These are phyloP conservation scores for Ochromonas danica DNA, from an alignment of 108 stramenopile genomes.

Conservation along the genomic window DNA sequence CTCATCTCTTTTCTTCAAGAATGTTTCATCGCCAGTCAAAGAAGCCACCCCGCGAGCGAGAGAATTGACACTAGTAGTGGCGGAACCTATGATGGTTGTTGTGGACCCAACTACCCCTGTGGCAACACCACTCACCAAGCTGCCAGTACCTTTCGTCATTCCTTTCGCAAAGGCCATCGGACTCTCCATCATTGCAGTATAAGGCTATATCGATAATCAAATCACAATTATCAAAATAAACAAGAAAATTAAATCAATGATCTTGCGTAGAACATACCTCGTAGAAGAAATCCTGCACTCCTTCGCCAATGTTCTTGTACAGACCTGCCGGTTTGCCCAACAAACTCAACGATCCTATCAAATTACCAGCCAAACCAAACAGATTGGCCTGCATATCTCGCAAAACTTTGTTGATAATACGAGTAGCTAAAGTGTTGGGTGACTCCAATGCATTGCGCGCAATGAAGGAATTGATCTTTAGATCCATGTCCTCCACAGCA, in stretches of 20 bases:
- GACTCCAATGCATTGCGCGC: conserved; percentile 12
- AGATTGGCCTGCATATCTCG: conserved; percentile 16
- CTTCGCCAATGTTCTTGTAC: conserved; percentile 8
- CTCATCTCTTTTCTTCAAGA: not conserved
- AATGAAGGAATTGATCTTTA: conserved; percentile 27
- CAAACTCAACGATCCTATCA: conserved; percentile 28
- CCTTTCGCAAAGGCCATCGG: conserved; percentile 20
- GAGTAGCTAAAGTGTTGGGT: not conserved
- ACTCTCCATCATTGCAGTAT: conserved; percentile 19
- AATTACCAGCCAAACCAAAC: not conserved
- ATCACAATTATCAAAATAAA: not conserved
- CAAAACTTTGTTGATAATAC: not conserved
- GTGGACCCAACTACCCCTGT: conserved; percentile 15
- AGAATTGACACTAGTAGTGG: not conserved
- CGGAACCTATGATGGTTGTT: conserved; percentile 8
- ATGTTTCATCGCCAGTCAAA: not conserved
- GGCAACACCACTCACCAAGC: conserved; percentile 23
- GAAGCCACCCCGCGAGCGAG: not conserved
- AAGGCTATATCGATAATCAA: conserved; percentile 4
- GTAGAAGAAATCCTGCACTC: conserved; percentile 35
- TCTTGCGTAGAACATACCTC: too few species aligned
- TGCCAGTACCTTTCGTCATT: not conserved
- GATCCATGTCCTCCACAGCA: not conserved
- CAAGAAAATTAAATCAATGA: too few species aligned
- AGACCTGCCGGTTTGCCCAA: conserved; percentile 34